Conservation (phyloP, 805 yeast genomes). For the Hanseniaspora guilliermondii region DNA sequence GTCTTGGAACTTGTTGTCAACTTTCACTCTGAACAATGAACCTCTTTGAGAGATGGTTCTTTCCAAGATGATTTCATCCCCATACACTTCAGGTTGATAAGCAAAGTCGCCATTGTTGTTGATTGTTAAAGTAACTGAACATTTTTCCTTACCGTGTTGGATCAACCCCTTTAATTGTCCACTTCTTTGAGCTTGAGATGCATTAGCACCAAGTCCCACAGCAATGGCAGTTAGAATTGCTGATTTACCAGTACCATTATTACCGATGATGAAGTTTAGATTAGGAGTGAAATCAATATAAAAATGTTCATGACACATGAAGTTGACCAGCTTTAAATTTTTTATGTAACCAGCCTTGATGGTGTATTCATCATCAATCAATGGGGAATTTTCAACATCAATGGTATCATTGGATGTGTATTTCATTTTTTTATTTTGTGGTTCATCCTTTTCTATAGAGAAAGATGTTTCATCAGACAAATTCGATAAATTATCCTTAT, state of each 20-base stretch:
- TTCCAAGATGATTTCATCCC: conserved; percentile 57
- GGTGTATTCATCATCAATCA: neutral
- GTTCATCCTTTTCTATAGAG: neutral
- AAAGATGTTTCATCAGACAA: neutral
- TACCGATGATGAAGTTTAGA: conserved; percentile 76
- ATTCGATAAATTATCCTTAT: neutral
- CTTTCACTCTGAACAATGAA: conserved; percentile 42
- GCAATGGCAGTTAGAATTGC: conserved; percentile 80
- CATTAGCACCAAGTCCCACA: conserved; percentile 79
- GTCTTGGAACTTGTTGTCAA: conserved; percentile 39
- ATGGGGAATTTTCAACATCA: conserved; percentile 12
- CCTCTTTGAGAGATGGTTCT: conserved; percentile 44
- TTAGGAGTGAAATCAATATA: conserved; percentile 63
- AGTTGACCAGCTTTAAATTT: conserved; percentile 51
- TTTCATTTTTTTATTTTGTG: neutral
- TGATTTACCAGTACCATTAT: conserved; percentile 84
- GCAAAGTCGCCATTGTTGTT: conserved; percentile 57
- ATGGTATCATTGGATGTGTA: neutral
- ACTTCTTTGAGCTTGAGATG: conserved; percentile 79
- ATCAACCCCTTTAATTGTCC: conserved; percentile 55
- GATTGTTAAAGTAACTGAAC: conserved; percentile 54
- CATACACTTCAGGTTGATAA: conserved; percentile 51
- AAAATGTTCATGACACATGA: conserved; percentile 84
- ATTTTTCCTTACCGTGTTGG: conserved; percentile 59
- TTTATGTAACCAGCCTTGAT: conserved; percentile 51